Conservation (phyloP, 2,329 filamentous ascomycete species). For the Hysterium pulicare region DNA sequence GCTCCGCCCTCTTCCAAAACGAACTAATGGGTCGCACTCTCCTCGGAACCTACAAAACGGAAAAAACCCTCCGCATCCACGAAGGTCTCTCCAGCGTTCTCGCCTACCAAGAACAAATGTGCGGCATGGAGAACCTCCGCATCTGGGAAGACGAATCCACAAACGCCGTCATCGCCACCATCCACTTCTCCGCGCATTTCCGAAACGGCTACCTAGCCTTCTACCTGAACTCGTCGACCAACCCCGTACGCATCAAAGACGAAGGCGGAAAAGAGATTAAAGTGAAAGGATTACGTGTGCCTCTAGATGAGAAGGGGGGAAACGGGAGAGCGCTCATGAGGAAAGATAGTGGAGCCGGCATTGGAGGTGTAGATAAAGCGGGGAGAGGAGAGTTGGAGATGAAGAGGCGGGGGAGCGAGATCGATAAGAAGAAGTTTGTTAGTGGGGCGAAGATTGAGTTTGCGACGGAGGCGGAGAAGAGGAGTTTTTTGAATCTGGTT, state of each 20-base stretch:
- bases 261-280: slow-evolving; percentile 39
- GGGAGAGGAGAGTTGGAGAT: slow-evolving; percentile 5
- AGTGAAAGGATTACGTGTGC: slow-evolving; percentile 42
- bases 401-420: slow-evolving; percentile 7
- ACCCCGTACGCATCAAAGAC: slow-evolving; percentile 40
- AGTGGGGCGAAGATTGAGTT: slow-evolving; percentile 44
- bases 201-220: slow-evolving; percentile 44
- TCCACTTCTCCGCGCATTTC: slow-evolving; percentile 45
- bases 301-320: slow-evolving; percentile 19
- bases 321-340: background rate
- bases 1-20: slow-evolving; percentile 43
- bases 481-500: slow-evolving; percentile 37
- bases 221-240: slow-evolving; percentile 40
- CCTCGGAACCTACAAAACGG: slow-evolving; percentile 41
- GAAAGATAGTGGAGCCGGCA: slow-evolving; percentile 1
- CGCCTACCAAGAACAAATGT: slow-evolving; percentile 48
- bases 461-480: slow-evolving; percentile 41
- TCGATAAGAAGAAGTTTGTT: slow-evolving; percentile 39
- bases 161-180: slow-evolving; percentile 42
- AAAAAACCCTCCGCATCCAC: slow-evolving; percentile 45
- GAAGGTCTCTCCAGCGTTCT: slow-evolving; percentile 41
- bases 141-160: slow-evolving; percentile 46
- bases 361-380: slow-evolving; percentile 12
- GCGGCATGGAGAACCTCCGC: slow-evolving; percentile 46
- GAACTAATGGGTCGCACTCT: slow-evolving; percentile 45